Evolutionary conservation across 1,284 basidiomycete genomes (phyloP), one percentile per base, ranked within the genome.

Genomic region (Blastosporella zonata): DNA sequence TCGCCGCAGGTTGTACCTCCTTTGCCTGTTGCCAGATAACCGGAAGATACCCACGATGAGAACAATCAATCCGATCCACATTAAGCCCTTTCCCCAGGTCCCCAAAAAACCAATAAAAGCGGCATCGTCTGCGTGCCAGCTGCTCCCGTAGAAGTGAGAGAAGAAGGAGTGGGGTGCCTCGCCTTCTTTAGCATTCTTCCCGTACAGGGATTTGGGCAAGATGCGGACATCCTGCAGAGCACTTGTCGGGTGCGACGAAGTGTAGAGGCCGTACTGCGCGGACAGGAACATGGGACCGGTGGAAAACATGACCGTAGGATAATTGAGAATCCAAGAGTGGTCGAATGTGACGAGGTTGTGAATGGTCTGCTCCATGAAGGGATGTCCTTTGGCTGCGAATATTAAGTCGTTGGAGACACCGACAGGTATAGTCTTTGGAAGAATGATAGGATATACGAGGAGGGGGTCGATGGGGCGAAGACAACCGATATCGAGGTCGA

Each of bases 241-340:
- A n/a, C 80, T 80, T 21, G 67, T 70, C 15, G 85, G 83, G 54
- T 92, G 86, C 15, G 85, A 78, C 27, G 89, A 75, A 23, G 85
- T 81, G 71, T 88, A 93, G 51, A 91, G 74, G 48, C 90, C 84
- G 67, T 93, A 90, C 67, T 96, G 84, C 17, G 89, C 82, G 2
- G 91, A 91, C 20, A 97, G 69, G 72, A 94, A 92, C 92, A 95
- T 93, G 66, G 93, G 86, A 1, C 96, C 96, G 0, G 97, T 99
- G 42, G 93, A 93, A 73, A 99, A 99, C 96, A 99, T 99, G 72
- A 99, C 96, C 28, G 96, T 99, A 25, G 97, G 96, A 62, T 99
- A 99, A 70, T 97, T 95, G 62, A 93, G 82, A 46, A 97, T 67
- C 82, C 92, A 98, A 47, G 84, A 81, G 68, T 96, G 92, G 70